phyloP scores from a whole-genome alignment of 805 yeast species.

The Yarrowia keelungensis region DNA sequence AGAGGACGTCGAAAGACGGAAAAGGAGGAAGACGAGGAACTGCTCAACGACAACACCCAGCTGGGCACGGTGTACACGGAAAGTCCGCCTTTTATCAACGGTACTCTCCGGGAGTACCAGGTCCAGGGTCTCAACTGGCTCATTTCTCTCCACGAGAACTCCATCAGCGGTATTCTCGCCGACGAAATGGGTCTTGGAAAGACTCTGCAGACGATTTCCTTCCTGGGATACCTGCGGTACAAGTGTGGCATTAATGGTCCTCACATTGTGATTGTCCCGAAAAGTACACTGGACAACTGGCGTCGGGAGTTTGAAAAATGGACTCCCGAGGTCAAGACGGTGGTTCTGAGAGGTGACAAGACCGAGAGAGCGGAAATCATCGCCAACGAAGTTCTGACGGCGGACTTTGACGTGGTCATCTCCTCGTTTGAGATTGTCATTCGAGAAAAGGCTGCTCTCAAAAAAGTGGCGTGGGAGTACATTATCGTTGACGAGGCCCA shows the following conservation, averaged over 20 bases:
- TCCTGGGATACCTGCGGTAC: conserved; percentile 85
- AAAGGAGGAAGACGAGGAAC: conserved; percentile 93
- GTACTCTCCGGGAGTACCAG: conserved; percentile 87
- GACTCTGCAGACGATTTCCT: conserved; percentile 92
- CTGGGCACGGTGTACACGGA: conserved; percentile 81
- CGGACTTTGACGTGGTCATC: conserved; percentile 87
- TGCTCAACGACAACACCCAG: conserved; percentile 79
- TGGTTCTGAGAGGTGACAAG: conserved; percentile 88
- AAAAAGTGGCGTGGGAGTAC: conserved; percentile 90
- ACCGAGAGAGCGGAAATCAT: conserved; percentile 74
- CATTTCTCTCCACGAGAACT: conserved; percentile 83
- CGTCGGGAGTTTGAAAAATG: conserved; percentile 90
- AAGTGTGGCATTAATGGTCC: conserved; percentile 85
- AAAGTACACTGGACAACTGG: conserved; percentile 96
- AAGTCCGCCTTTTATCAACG: conserved; percentile 78
- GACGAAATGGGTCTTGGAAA: conserved; percentile 99
- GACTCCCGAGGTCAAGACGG: conserved; percentile 92
- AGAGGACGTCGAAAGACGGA: conserved; percentile 85
- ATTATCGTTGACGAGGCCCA: conserved; percentile 96
- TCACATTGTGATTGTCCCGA: conserved; percentile 89
- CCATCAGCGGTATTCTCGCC: conserved; percentile 90
- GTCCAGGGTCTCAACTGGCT: conserved; percentile 96
- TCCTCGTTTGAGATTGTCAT: conserved; percentile 94
- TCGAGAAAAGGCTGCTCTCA: conserved; percentile 80
- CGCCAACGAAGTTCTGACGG: conserved; percentile 63